Evolutionary conservation across 768 basidiomycete species (phyloP), one percentile per base, ranked within the genome.

Genomic region (Suillus subaureus): DNA sequence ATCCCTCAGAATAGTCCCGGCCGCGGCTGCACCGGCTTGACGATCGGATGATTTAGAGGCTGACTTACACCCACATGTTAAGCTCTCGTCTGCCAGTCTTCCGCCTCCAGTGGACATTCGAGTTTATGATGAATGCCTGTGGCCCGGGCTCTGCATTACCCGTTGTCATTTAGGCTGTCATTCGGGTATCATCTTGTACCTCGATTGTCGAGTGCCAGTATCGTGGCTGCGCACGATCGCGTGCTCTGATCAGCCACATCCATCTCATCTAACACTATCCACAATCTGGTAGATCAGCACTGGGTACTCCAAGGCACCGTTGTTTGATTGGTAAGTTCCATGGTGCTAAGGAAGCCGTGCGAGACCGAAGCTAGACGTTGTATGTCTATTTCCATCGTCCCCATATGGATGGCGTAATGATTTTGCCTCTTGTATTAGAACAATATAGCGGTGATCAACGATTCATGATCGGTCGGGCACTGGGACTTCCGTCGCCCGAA

Each of bases 201-300:
- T 55, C 31, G 21, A 13, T 33, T 33, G 12, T 28, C 18, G 31
- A n/a, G 21, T 3, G 31, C 11, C 2, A n/a, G 6, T 7, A 6
- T 33, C 26, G 18, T 21, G 51, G 51, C 31, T 21, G 18, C 52
- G 31, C 21, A n/a, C 18, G 11, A 11, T 21, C 9, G 51, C 28
- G 15, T 26, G 49, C 0, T 16, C 9, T 31, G 4, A 54, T 54
- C 18, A 54, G 9, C 21, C 18, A 55, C 18, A 35, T n/a, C 21
- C 54, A 33, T 55, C 54, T 8, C 54, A 35, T 55, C 33, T 13
- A 55, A n/a, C 33, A 55, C 54, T 55, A 55, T 55, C 33, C n/a
- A 55, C 54, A 35, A 35, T 35, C 33, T 55, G 12, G 33, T 35
- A n/a, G 33, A 55, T 55, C 31, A 35, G 54, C 33, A 13, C 31